A percentile compares a stretch with the other conserved stretches of the same genome.
Evolutionary conservation across 2,329 filamentous ascomycete species (phyloP).

Genomic region (Colletotrichum melonis): DNA sequence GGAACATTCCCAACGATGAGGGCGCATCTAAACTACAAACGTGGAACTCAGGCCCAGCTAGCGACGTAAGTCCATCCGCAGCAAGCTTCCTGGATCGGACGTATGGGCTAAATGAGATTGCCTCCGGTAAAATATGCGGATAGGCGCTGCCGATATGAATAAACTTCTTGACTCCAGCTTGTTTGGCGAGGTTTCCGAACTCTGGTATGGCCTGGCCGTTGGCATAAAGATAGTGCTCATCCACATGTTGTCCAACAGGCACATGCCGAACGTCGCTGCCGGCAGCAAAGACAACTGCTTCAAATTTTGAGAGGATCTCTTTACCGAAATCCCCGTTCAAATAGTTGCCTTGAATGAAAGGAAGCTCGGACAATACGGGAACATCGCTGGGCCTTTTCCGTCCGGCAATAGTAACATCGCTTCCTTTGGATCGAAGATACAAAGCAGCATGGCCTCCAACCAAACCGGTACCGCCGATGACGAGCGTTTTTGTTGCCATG

Average conservation of each 20-base stretch:
- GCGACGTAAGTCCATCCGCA: neutral
- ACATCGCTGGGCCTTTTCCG: neutral
- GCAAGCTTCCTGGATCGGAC: slow-evolving; percentile 23
- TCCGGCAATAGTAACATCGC: slow-evolving; percentile 15
- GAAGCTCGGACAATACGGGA: neutral
- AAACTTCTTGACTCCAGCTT: slow-evolving; percentile 10
- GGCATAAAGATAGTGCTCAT: slow-evolving; percentile 10
- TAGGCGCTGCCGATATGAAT: slow-evolving; percentile 26
- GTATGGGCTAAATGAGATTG: neutral
- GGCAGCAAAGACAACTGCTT: slow-evolving; percentile 24
- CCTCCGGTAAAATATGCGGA: neutral
- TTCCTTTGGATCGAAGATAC: slow-evolving; percentile 4
- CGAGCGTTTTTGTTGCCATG: slow-evolving; percentile 14
- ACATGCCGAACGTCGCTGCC: slow-evolving; percentile 29
- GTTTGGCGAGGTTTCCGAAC: neutral
- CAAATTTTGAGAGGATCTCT: neutral
- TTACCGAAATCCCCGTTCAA: neutral
- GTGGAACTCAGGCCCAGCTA: neutral
- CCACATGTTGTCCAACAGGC: neutral
- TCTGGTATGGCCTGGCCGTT: slow-evolving; percentile 18
- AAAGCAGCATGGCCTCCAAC: slow-evolving; percentile 26
- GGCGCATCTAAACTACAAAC: slow-evolving; percentile 24
- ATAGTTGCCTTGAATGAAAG: slow-evolving; percentile 18
- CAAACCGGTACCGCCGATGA: slow-evolving; percentile 23
- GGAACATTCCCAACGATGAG: slow-evolving; percentile 22